Conservation (phyloP, 2,329 filamentous ascomycete species). For the Aspergillus eucalypticola region DNA sequence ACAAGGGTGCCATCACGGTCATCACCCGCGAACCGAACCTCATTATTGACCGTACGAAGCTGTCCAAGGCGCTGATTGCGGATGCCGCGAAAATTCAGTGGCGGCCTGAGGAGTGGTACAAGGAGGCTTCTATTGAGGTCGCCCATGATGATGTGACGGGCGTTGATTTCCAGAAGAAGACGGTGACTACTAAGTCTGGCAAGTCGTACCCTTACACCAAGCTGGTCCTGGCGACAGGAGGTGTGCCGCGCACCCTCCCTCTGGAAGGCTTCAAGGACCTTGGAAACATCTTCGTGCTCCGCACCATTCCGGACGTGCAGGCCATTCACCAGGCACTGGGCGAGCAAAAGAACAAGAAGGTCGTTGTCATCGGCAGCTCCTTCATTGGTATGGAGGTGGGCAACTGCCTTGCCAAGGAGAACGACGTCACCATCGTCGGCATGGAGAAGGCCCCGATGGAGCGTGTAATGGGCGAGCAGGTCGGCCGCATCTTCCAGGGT, state of each 20-base stretch:
- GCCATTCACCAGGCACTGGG: conserved; percentile 78
- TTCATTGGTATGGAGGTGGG: conserved; percentile 99
- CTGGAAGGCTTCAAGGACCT: conserved; percentile 83
- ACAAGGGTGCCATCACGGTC: conserved; percentile 75
- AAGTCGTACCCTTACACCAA: conserved; percentile 78
- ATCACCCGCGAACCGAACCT: conserved; percentile 81
- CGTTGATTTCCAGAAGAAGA: conserved; percentile 74
- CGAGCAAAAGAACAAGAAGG: conserved; percentile 78
- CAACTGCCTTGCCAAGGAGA: conserved; percentile 75
- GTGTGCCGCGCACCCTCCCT: conserved; percentile 72
- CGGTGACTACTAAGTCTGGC: conserved; percentile 72
- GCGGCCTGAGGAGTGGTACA: conserved; percentile 77
- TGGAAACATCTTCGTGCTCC: conserved; percentile 81
- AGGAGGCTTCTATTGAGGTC: conserved; percentile 58
- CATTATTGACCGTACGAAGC: conserved; percentile 90
- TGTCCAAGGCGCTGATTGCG: conserved; percentile 88
- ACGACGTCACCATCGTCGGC: conserved; percentile 82
- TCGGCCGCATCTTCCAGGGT: conserved; percentile 78
- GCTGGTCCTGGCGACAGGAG: conserved; percentile 86
- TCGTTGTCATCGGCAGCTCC: conserved; percentile 86
- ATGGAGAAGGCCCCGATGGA: conserved; percentile 86
- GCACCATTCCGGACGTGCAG: conserved; percentile 74
- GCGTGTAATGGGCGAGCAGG: conserved; percentile 76
- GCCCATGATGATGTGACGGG: conserved; percentile 64
- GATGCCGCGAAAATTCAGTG: conserved; percentile 77